Base-by-base conservation (phyloP, 2,329 filamentous ascomycete species). In the Cladosporium sp. region DNA sequence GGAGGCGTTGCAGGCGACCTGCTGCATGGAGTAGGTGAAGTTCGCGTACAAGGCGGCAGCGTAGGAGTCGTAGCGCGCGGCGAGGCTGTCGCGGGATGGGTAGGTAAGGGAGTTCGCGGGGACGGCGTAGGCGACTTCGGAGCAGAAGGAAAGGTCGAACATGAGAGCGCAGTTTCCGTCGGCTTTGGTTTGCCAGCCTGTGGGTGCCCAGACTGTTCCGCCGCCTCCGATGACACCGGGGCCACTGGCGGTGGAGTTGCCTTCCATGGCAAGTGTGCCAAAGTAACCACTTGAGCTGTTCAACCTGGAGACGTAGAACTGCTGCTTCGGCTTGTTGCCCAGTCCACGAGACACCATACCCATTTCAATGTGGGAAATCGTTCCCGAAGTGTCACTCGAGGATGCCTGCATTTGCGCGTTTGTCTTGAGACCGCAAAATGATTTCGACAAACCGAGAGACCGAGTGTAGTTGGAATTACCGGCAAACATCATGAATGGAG, bases 101-200 rank as follows among this genome's bases (percentile, higher is more conserved):
- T 82, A 84, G 43, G 75, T 81, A 34, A 74, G 71, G 2, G 82
- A 77, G 63, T 95, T 95, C 38, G 86, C 84, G 0, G 93, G 93
- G 0, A 96, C 93, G 6, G 92, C 87, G 66, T 96, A 96, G 46
- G 92, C 89, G 44, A 92, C 86, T 61, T 92, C 83, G 60, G 85
- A 80, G 72, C 93, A 98, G 69, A 97, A 95, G 0, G 83, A 76
- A n/a, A 98, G 81, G 64, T 95, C 85, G 68, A 85, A 91, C 43
- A 97, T 78, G 38, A 98, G 78, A 55, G 86, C 85, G 68, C 93
- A 98, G 64, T 91, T 95, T 55, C 83, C 80, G 54, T 87, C 88
- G 82, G 82, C 75, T 66, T 91, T 89, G 8, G 92, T 96, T 6
- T 74, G 76, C 68, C 95, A 95, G n/a, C 76, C 77, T 46, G 86